Evolutionary conservation across 441 rosid species (phyloP), one percentile per base, ranked within the genome.

Genomic region (Eruca vesicaria): DNA sequence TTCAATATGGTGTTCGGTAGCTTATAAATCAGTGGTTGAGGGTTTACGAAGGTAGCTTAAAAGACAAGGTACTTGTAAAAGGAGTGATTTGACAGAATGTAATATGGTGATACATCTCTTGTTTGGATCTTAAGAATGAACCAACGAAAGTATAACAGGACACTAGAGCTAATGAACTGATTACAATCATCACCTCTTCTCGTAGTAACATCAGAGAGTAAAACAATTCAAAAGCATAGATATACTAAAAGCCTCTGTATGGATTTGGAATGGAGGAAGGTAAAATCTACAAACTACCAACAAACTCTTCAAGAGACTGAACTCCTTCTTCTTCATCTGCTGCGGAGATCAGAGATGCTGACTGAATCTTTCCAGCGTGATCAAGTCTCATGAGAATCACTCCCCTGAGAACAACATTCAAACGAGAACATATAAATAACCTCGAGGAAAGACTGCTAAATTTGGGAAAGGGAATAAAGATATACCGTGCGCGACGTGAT

Each of bases 331-430:
- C 69, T 9, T 82, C 69, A 69, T 87, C 97, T 11, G 91, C 57
- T 4, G 85, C 90, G 1, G 98, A 88, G 60, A 95, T 91, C 45
- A 95, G 82, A 3, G 98, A 95, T 29, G 97, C 97, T 0, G 99
- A 90, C 72, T 95, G 95, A 75, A 93, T 95, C 89, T 91, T 93
- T 21, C 99, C 98, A 0, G 91, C 88, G 48, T 90, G 79, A 79
- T 95, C 99, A 62, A 95, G 82, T 72, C 97, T 84, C 99, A 93
- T 93, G 78, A 95, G 82, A 72, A 93, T 91, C 68, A 95, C 98
- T 9, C 99, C 99, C 79, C 99, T 95, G 85, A 53, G 35, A 9
- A 8, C 16, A n/a, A 63, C 4, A 59, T 63, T 10, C n/a, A n/a
- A n/a, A n/a, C n/a, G n/a, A 70, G 38, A 72, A 38, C 26, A 29